These are phyloP conservation scores for Coemansia sp. DNA, from an alignment of 192 early-diverging fungal genomes.

Conservation along the genomic window DNA sequence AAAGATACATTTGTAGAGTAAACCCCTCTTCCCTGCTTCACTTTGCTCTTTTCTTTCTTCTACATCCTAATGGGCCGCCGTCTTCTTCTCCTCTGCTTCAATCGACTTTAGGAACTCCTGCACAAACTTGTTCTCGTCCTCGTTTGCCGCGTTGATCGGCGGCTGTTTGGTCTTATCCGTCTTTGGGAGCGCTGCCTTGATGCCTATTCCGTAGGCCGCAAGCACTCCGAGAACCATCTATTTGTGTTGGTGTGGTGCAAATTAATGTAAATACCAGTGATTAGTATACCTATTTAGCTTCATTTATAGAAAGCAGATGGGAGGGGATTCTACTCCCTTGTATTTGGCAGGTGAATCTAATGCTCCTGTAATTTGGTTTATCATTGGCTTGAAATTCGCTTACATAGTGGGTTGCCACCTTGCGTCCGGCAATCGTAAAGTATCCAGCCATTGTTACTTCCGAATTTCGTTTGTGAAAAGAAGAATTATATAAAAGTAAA, in stretches of 20 bases:
- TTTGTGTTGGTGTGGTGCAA: not conserved
- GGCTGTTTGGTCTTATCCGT: conserved; percentile 51
- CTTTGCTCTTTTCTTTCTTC: not conserved
- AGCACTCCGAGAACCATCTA: conserved; percentile 56
- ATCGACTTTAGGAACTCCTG: conserved; percentile 55
- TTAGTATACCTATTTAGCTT: not conserved
- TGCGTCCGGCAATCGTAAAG: conserved; percentile 56
- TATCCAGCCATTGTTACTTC: conserved; percentile 39
- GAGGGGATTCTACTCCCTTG: not conserved
- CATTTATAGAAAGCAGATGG: too few relatives aligned
- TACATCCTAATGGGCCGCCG: not conserved
- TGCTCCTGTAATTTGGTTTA: not conserved
- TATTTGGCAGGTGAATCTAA: not conserved
- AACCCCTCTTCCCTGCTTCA: not conserved
- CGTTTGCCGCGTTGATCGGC: conserved; percentile 48
- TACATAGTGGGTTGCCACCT: conserved; percentile 54
- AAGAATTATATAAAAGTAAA: not conserved
- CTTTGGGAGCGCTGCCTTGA: conserved; percentile 42
- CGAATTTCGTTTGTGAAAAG: not conserved
- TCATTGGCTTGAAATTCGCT: not conserved
- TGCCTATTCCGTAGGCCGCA: conserved; percentile 38
- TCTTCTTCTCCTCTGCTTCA: conserved; percentile 48
- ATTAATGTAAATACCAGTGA: not conserved
- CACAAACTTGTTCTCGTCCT: conserved; percentile 53
- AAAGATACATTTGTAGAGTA: not conserved